phyloP scores from a whole-genome alignment of 1,284 basidiomycete species.

The Porodaedalea pini region DNA sequence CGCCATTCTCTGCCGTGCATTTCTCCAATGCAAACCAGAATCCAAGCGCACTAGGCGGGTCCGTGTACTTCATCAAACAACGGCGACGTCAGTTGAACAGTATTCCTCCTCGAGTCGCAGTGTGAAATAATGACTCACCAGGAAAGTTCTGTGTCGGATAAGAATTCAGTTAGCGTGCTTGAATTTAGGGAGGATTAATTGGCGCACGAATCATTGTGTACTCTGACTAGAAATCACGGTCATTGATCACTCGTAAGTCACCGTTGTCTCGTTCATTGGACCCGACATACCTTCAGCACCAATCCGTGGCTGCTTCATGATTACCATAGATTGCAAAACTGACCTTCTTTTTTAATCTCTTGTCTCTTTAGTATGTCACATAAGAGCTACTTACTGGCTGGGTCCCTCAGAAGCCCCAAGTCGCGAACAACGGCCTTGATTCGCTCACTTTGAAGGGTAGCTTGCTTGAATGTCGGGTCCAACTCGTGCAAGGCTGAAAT shows the following conservation, averaged over 20 bases:
- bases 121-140: conserved; percentile 42
- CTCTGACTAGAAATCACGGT: conserved; percentile 62
- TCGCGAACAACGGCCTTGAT: conserved; percentile 67
- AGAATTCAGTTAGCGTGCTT: conserved; percentile 3
- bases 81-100: too few species aligned
- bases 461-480: conserved; percentile 74
- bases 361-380: background rate
- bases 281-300: conserved; percentile 74
- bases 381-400: conserved; percentile 71
- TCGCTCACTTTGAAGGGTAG: conserved; percentile 72
- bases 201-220: conserved; percentile 82
- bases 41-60: conserved; percentile 86
- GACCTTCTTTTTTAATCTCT: background rate
- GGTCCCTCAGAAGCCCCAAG: conserved; percentile 76
- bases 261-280: too few species aligned
- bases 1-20: conserved; percentile 82
- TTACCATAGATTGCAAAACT: conserved; percentile 95
- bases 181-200: background rate
- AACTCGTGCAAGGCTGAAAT: conserved; percentile 70
- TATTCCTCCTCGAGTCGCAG: too few species aligned
- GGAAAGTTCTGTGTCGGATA: conserved; percentile 54
- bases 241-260: background rate
- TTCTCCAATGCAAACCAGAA: conserved; percentile 94
- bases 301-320: conserved; percentile 85
- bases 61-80: too few species aligned